Conservation (phyloP, 2,329 filamentous ascomycete genomes). For the Coleophoma cylindrospora region DNA sequence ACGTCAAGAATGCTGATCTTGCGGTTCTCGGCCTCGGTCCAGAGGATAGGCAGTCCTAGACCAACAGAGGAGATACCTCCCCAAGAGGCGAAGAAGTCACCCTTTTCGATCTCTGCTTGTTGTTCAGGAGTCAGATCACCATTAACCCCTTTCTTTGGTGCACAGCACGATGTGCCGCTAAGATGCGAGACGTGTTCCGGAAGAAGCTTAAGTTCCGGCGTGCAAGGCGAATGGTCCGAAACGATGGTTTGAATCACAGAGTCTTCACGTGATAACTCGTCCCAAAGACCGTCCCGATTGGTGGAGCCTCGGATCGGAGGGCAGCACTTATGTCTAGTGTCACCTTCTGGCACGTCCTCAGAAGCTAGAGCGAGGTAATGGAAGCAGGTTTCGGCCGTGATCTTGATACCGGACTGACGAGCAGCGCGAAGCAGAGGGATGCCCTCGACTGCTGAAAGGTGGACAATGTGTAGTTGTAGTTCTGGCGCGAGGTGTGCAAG, state of each 20-base stretch:
- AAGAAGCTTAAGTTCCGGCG: conserved; percentile 86
- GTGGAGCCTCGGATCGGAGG: conserved; percentile 61
- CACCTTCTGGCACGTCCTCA: conserved; percentile 60
- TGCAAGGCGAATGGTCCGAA: conserved; percentile 94
- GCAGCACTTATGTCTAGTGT: conserved; percentile 71
- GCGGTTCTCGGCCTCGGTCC: conserved; percentile 43
- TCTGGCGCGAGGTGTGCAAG: conserved; percentile 75
- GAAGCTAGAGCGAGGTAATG: conserved; percentile 67
- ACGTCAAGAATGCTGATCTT: conserved; percentile 60
- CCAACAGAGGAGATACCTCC: conserved; percentile 94
- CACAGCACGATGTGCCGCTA: conserved; percentile 21
- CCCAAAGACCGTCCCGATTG: conserved; percentile 67
- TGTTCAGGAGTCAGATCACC: conserved; percentile 20
- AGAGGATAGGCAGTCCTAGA: conserved; percentile 83
- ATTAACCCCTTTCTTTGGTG: conserved; percentile 16
- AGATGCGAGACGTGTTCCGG: conserved; percentile 52
- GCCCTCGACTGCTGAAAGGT: conserved; percentile 63
- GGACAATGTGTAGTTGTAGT: conserved; percentile 83
- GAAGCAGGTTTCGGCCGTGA: conserved; percentile 74
- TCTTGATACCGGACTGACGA: conserved; percentile 55
- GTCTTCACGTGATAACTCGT: conserved; percentile 64
- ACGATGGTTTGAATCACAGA: conserved; percentile 90
- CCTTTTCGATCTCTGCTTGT: conserved; percentile 40
- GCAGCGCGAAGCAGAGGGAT: conserved; percentile 63
- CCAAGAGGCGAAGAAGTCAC: conserved; percentile 96